Base-by-base conservation (phyloP, 2,329 filamentous ascomycete species). In the Colletotrichum sansevieriae region DNA sequence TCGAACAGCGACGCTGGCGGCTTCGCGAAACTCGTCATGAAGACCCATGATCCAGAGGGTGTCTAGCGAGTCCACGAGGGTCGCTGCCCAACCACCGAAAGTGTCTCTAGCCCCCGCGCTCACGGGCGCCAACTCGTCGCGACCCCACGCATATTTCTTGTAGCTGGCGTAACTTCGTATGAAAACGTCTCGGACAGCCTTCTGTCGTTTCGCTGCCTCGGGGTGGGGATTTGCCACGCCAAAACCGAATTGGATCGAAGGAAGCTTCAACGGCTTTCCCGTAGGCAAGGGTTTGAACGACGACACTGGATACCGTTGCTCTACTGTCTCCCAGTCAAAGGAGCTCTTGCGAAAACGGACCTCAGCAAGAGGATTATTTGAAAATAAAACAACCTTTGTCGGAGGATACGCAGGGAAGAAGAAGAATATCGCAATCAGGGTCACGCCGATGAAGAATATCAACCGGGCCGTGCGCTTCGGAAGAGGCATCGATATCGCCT, bases 31-130 rank as follows among this genome's bases (percentile, higher is more conserved):
- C n/a, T 87, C 84, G 2, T 68, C 75, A 64, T 81, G 82, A 73
- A 87, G 67, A 3, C 80, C 85, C 84, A 87, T 86, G 55, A 87
- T 86, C 84, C 84, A 87, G 9, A 87, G 75, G 3, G 84, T 85
- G 69, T 87, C 85, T 66, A 85, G 74, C 12, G 80, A 75, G 71
- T 84, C 83, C n/a, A 84, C 80, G 56, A 84, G 72, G 2, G 83
- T 82, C 2, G 81, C 82, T 4, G 79, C 81, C 83, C 82, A 84
- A n/a, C 83, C 84, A 33, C 82, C 82, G 72, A 84, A 85, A 7
- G 79, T 78, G 54, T 83, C 78, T 43, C 78, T 76, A 15, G 70
- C 76, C 1, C 72, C 63, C 15, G 80, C 82, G 22, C 77, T 78
- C n/a, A 84, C 70, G 2, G 83, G 83, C 8, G 75, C 75, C 20